Conservation (phyloP, 208 protist species). For the Crithidia bombi region DNA sequence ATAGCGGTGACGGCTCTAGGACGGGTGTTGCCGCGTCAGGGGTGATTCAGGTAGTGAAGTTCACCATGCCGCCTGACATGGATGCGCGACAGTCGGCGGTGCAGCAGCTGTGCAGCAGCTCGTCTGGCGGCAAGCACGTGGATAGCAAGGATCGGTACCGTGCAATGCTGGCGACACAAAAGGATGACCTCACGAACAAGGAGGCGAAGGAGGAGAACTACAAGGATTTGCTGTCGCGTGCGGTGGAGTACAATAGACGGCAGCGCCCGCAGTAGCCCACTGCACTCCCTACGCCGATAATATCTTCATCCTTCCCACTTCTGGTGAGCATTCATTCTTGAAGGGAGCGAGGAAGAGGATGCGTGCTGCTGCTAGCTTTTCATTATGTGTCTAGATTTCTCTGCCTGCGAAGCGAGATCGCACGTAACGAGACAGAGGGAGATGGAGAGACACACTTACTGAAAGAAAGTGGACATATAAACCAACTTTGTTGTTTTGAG, state of each 20-base stretch:
- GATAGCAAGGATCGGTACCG: conserved; percentile 69
- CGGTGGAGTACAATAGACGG: conserved; percentile 56
- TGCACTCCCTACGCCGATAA: no score
- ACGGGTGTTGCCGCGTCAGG: neutral
- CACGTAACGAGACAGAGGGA: no score
- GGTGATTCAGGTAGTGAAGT: conserved; percentile 69
- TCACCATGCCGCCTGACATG: conserved; percentile 58
- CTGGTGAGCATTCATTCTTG: no score
- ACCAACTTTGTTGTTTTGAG: no score
- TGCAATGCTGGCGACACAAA: conserved; percentile 50
- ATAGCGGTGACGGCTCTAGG: neutral
- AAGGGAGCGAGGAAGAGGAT: no score
- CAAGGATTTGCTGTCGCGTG: conserved; percentile 56
- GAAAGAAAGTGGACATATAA: no score
- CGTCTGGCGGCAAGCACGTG: conserved; percentile 53
- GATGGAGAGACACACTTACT: no score
- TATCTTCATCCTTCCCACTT: no score
- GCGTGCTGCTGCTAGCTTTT: no score
- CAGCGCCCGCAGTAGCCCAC: conserved; percentile 15
- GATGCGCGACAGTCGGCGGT: conserved; percentile 69
- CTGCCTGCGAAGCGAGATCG: no score
- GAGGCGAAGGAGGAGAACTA: conserved; percentile 56
- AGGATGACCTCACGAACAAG: conserved; percentile 43
- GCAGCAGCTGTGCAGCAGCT: conserved; percentile 56
- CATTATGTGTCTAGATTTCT: no score